Percentiles rank a stretch among this genome's conserved stretches.
These are phyloP conservation scores for Sambucus nigra DNA, from an alignment of 129 eudicot species.

Conservation along the genomic window DNA sequence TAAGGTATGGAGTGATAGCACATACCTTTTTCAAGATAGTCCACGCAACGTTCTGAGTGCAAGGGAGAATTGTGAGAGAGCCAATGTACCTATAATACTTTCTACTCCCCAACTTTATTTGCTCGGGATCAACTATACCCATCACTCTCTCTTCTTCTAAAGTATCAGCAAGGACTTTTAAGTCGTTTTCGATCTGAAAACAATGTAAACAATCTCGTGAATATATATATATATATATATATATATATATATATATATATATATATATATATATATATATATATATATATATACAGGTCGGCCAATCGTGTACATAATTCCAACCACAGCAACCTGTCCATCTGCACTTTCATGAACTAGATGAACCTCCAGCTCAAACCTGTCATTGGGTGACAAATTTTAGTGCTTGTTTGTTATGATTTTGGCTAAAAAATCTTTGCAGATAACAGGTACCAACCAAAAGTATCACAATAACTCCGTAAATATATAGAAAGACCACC, in stretches of 20 bases:
- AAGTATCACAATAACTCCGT: no score
- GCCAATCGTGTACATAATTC: not conserved
- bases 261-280: no score
- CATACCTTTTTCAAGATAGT: conserved; percentile 24
- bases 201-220: not conserved
- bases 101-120: conserved; percentile 20
- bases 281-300: not conserved
- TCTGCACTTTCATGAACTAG: not conserved
- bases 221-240: not conserved
- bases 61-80: conserved; percentile 38
- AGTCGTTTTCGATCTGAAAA: conserved; percentile 13
- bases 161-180: conserved; percentile 15
- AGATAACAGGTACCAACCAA: no score
- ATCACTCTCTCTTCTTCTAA: conserved; percentile 8
- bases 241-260: no score
- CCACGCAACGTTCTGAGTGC: conserved; percentile 32
- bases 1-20: not conserved
- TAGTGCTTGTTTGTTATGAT: not conserved
- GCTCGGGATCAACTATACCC: conserved; percentile 22
- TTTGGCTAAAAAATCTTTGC: no score
- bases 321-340: not conserved
- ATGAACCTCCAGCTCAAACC: conserved; percentile 1
- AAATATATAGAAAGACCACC: no score
- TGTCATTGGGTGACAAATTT: not conserved
- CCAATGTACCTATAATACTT: conserved; percentile 38